Percentiles rank a stretch among this genome's conserved stretches.
These are phyloP conservation scores for Trametes gibbosa DNA, from an alignment of 768 basidiomycete genomes.

Conservation along the genomic window DNA sequence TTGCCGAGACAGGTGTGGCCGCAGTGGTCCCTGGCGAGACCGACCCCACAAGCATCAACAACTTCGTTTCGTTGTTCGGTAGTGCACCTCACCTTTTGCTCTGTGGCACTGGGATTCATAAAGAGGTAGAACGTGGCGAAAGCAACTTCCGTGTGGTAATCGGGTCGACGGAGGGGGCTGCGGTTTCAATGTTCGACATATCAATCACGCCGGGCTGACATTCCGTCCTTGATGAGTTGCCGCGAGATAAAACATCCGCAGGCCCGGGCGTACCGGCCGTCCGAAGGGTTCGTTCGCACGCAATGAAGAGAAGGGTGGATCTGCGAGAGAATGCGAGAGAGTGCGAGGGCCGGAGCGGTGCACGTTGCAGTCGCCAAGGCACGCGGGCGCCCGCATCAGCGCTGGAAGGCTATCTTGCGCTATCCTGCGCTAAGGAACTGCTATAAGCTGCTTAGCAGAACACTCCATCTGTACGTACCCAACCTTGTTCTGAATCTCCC, in stretches of 20 bases:
- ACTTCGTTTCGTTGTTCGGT: not conserved
- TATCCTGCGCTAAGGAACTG: too few species aligned
- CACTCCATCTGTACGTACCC: not conserved
- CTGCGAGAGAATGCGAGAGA: not conserved
- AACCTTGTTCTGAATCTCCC: not conserved
- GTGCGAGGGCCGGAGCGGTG: too few species aligned
- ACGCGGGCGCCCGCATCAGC: not conserved
- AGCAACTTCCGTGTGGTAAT: not conserved
- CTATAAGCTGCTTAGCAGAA: not conserved
- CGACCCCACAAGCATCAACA: not conserved
- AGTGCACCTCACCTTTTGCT: too few species aligned
- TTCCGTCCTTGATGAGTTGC: not conserved
- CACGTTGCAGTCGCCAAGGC: not conserved
- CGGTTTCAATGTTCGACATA: not conserved
- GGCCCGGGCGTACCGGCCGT: not conserved
- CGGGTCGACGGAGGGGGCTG: not conserved
- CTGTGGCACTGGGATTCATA: too few species aligned
- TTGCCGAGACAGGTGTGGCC: not conserved
- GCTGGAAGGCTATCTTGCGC: too few species aligned
- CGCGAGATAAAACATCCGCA: not conserved
- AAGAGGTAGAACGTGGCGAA: not conserved
- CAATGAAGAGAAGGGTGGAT: not conserved
- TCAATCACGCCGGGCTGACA: not conserved
- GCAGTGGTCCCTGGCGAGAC: not conserved
- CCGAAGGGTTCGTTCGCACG: not conserved